Base-by-base conservation (phyloP, 495 filamentous ascomycete genomes). In the Paragyromitra xinjiangensis region DNA sequence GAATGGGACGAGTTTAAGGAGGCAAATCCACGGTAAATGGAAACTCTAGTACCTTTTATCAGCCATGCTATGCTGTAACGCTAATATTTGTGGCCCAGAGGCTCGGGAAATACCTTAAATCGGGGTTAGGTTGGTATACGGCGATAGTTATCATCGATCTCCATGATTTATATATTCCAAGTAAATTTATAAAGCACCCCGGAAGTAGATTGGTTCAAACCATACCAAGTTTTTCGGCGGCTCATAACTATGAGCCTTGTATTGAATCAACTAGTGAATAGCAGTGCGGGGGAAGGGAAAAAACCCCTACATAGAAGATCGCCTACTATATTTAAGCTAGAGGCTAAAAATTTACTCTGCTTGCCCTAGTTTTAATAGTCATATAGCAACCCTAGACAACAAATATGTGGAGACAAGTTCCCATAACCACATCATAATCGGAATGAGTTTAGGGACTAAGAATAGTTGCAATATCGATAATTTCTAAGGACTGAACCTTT, bases 1-100 rank as follows among this genome's bases (percentile, higher is more conserved):
- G 92, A 89, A 64, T 99, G 95, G 95, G 95, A 99, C 84, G 96
- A 98, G 84, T 99, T 90, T 83, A 91, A 86, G 58, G 95, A 99
- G 84, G 90, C 89, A 2, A 99, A 99, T 83, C 92, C 94, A 1
- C 92, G 90, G 85, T 85, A 78, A 16, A 34, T 45, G 7, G 8
- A 16, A 14, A 44, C 40, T 16, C n/a, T 50, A 53, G 37, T 14
- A 51, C 51, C 29, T 26, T 22, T 19, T 34, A 34, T 34, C 29
- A 34, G 29, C 12, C 16, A 37, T 3, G 0, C 16, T 45, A 48
- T 59, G 26, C 19, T 26, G 6, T 69, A 45, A 74, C 63, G 78
- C 63, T 82, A 67, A 71, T 16, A 12, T 64, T 29, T 14, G 12
- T 56, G 48, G 37, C 45, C 9, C 69, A 86, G 85, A 82, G 93